Base-by-base conservation (phyloP, 306 rosid species). In the Medicago ruthenica region DNA sequence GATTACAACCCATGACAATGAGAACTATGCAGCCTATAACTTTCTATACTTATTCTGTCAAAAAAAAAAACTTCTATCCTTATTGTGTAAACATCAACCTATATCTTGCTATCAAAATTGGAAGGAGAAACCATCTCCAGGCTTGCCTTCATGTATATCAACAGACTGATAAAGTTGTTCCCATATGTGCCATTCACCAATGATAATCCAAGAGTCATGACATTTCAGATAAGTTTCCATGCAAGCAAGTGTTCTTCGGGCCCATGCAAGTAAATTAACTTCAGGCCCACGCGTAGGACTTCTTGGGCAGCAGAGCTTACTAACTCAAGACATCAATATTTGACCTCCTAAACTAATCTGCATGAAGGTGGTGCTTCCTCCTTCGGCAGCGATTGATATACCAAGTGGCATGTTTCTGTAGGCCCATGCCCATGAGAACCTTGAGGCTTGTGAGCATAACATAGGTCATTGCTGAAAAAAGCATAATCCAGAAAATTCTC, bases 361-460 rank as follows among this genome's bases (percentile, higher is more conserved):
- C 77, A 67, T 95, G 97, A 62, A 87, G 88, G 88, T 92, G 98
- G 68, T 85, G 91, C 71, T 87, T 92, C 79, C 88, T 85, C 88
- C 82, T 92, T 69, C 64, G 86, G 86, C 98, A 94, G 63, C 97
- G 83, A 10, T 89, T 80, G 39, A 95, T 79, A 73, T 95, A 95
- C 99, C 99, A 95, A 40, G 91, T 82, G 58, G 99, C 95, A 14
- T 89, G 89, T 65, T 89, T 86, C 79, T 83, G 86, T 34, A 95
- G 85, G 63, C 96, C 92, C 84, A 95, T 82, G 84, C 93, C 93
- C 72, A 92, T 70, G 83, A 95, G 85, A 64, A 92, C 89, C 89
- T 95, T 95, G 77, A 95, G 97, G 85, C 97, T 95, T 63, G 96
- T 79, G 51, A 95, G 95, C 99, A 95, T 92, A 17, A 89, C 90